These are phyloP conservation scores for Cystobasidium tubakii DNA, from an alignment of 768 basidiomycete genomes.

Conservation along the genomic window DNA sequence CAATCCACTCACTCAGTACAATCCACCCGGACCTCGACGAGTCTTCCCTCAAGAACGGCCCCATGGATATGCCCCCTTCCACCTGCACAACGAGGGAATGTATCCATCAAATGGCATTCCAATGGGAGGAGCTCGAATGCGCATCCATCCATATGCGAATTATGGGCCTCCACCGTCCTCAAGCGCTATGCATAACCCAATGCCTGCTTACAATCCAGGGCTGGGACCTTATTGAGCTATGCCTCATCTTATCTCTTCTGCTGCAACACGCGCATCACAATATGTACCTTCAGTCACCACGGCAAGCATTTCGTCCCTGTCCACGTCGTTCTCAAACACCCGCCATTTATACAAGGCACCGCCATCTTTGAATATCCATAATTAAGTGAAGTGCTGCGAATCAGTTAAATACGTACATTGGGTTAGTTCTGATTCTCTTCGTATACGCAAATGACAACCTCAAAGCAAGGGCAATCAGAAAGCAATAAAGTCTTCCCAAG, in stretches of 20 bases:
- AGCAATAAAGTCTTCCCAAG: too few relatives aligned
- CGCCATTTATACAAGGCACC: neutral
- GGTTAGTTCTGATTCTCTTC: too few relatives aligned
- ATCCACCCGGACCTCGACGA: conserved; percentile 14
- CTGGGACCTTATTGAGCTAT: neutral
- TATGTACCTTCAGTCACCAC: too few relatives aligned
- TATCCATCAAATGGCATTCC: neutral
- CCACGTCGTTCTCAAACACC: neutral
- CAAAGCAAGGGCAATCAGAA: too few relatives aligned
- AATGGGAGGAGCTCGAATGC: neutral
- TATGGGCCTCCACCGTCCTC: neutral
- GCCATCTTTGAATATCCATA: neutral
- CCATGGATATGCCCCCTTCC: neutral
- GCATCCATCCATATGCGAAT: neutral
- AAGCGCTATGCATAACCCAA: neutral
- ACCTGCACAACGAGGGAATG: neutral
- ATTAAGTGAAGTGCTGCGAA: too few relatives aligned
- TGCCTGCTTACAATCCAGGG: neutral
- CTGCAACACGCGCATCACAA: too few relatives aligned
- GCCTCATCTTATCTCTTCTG: too few relatives aligned
- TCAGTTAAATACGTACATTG: too few relatives aligned
- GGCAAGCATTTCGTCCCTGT: too few relatives aligned
- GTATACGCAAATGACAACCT: too few relatives aligned
- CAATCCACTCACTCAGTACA: conserved; percentile 6
- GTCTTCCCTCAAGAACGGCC: neutral